Evolutionary conservation across 768 basidiomycete genomes (phyloP), one percentile per base, ranked within the genome.

Genomic region (Rhodotorula toruloides): DNA sequence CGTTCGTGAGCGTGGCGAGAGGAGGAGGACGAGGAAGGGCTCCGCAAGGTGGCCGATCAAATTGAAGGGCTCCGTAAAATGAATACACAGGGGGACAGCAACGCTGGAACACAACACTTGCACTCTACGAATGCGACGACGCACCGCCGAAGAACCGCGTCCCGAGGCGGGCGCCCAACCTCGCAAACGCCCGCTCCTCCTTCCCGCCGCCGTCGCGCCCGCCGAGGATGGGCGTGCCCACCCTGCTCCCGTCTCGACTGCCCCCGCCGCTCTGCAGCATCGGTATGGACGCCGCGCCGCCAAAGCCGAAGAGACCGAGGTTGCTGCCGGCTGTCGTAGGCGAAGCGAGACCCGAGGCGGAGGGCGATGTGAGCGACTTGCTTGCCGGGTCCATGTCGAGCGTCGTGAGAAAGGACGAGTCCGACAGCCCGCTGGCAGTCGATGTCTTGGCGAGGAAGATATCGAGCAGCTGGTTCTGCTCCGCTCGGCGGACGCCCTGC

Each of bases 381-480:
- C 65, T 32, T 43, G 52, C 32, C 4, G 92, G 91, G 70, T 98
- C 93, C 96, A 99, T 99, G 77, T 99, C 96, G 39, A 99, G 83
- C 0, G 86, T 83, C 0, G 91, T 88, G 39, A 99, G 84, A 82
- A 99, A 97, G 0, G 96, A 98, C 0, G 89, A 87, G 76, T 84
- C 87, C 67, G 89, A 85, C 21, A 99, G 82, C 59, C 97, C 91
- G 34, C 85, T 83, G 76, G 91, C 90, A 9, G 89, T 92, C 72
- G 94, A 94, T 39, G 94, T 97, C 61, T 90, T 87, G 12, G 89
- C 87, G 46, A 97, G 81, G 80, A 98, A 99, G 29, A 86, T 83
- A 76, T 98, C 93, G 44, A 94, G 83, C 21, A 99, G 84, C 72
- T 85, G 84, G 78, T 92, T 91, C 79, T 98, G 92, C 58, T 88